Conservation (phyloP, 257 asterid species). For the Agastache rugosa region DNA sequence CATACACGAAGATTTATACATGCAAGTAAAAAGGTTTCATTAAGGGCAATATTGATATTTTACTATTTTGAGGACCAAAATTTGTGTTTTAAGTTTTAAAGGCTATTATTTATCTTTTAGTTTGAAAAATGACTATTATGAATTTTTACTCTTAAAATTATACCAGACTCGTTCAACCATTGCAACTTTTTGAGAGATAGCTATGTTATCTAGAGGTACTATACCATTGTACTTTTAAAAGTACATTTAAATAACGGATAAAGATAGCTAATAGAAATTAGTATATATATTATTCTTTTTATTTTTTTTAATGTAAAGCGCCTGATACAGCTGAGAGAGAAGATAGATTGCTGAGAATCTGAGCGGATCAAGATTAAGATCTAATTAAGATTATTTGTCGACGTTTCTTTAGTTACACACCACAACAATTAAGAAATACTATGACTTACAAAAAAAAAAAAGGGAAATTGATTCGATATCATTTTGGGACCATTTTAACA, state of each 20-base stretch:
- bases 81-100: too few relatives aligned
- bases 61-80: too few relatives aligned
- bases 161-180: too few relatives aligned
- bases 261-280: not conserved
- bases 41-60: too few relatives aligned
- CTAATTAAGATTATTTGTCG: constrained; percentile 12
- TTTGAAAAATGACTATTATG: too few relatives aligned
- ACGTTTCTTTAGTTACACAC: constrained; percentile 24
- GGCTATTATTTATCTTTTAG: too few relatives aligned
- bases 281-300: not conserved
- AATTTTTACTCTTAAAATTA: too few relatives aligned
- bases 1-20: too few relatives aligned
- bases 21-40: too few relatives aligned
- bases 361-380: constrained; percentile 14
- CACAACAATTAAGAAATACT: constrained; percentile 25
- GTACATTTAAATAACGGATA: not conserved
- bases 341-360: constrained; percentile 13
- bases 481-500: constrained; percentile 37
- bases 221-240: not conserved
- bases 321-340: not conserved
- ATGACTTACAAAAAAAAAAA: not conserved
- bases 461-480: constrained; percentile 22
- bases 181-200: too few relatives aligned
- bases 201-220: too few relatives aligned
- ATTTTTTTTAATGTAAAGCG: constrained; percentile 26